A percentile compares a stretch with the other conserved stretches of the same genome.
Conservation (phyloP, 2,329 filamentous ascomycete genomes). For the Trichophyton equinum region DNA sequence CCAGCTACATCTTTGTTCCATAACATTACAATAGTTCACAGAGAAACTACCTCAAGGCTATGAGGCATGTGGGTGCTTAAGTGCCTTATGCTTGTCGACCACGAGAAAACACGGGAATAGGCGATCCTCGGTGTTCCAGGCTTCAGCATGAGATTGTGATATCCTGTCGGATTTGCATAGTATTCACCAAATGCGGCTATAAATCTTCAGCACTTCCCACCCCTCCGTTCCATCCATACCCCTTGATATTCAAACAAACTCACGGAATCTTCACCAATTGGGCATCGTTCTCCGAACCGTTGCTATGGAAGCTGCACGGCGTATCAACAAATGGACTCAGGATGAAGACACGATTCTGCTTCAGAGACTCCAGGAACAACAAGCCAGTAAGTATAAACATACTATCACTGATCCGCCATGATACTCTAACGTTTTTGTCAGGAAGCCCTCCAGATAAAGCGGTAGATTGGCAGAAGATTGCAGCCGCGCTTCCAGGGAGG, state of each 20-base stretch:
- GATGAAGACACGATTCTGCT: neutral
- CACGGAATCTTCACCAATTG: neutral
- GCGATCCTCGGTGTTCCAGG: neutral
- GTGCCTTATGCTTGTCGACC: neutral
- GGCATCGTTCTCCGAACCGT: neutral
- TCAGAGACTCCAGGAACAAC: neutral
- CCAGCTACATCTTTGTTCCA: neutral
- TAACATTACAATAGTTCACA: neutral
- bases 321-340: conserved; percentile 2
- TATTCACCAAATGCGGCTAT: neutral
- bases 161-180: neutral
- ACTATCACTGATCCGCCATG: neutral
- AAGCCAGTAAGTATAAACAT: neutral
- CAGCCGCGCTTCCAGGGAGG: neutral
- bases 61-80: neutral
- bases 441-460: neutral
- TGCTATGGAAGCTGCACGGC: neutral
- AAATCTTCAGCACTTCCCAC: neutral
- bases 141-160: neutral
- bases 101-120: neutral
- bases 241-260: neutral
- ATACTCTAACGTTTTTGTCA: neutral
- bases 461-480: neutral
- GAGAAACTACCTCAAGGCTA: neutral
- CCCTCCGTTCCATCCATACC: neutral